Percentiles rank a stretch among this genome's conserved stretches.
These are phyloP conservation scores for Macrocybe sp. DNA, from an alignment of 1,284 basidiomycete genomes.

Conservation along the genomic window DNA sequence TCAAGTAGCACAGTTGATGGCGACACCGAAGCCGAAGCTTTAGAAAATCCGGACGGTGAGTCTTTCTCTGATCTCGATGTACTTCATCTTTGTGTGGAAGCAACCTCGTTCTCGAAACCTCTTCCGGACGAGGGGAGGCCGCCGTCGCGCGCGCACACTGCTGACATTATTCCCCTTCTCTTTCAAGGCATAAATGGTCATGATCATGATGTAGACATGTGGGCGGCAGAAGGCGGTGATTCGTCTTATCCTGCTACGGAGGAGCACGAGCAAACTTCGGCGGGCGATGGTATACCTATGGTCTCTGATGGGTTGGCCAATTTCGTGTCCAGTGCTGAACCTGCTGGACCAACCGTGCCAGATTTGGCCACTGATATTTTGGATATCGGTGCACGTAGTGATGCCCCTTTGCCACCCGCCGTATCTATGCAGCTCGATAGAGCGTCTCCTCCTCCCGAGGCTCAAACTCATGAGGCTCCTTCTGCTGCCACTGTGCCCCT, in stretches of 20 bases:
- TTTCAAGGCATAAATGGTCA: conserved; percentile 49
- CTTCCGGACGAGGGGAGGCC: conserved; percentile 24
- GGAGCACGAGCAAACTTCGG: too few relatives aligned
- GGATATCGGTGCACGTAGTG: too few relatives aligned
- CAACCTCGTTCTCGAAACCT: conserved; percentile 21
- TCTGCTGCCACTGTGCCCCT: conserved; percentile 9
- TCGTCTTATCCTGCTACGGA: neutral
- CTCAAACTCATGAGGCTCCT: conserved; percentile 9
- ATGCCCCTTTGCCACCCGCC: too few relatives aligned
- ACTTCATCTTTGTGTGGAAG: conserved; percentile 32
- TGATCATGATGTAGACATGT: conserved; percentile 33
- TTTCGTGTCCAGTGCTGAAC: too few relatives aligned
- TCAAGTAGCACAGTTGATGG: conserved; percentile 31
- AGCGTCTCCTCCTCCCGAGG: conserved; percentile 9
- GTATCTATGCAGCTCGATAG: too few relatives aligned
- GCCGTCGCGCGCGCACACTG: conserved; percentile 39
- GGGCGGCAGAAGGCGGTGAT: conserved; percentile 26
- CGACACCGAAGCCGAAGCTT: conserved; percentile 3
- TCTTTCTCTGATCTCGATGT: conserved; percentile 28
- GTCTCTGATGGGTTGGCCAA: too few relatives aligned
- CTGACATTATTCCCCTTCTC: conserved; percentile 39
- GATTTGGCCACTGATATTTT: too few relatives aligned
- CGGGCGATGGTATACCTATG: too few relatives aligned
- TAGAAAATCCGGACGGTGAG: conserved; percentile 31
- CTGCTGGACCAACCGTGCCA: too few relatives aligned